Percentiles rank a stretch among this genome's conserved stretches.
Conservation (phyloP, 2,329 filamentous ascomycete species). For the Monilinia vaccinii-corymbosi region DNA sequence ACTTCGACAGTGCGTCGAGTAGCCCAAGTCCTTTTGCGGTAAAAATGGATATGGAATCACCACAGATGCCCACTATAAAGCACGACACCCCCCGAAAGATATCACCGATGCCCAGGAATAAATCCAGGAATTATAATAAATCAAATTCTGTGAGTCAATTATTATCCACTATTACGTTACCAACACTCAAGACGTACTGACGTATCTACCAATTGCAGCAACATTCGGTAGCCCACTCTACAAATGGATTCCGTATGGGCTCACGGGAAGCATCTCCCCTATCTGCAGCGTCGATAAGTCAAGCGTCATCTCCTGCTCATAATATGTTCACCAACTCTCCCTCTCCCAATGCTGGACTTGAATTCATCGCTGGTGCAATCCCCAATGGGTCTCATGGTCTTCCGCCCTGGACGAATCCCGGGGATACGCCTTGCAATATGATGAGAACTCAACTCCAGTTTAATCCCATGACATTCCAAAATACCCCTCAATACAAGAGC, state of each 20-base stretch:
- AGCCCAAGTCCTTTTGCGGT: slow-evolving; percentile 39
- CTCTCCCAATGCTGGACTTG: slow-evolving; percentile 35
- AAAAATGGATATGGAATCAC: slow-evolving; percentile 33
- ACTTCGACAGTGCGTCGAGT: slow-evolving; percentile 50
- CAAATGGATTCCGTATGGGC: slow-evolving; percentile 39
- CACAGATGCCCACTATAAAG: slow-evolving; percentile 35
- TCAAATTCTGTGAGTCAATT: slow-evolving; percentile 34
- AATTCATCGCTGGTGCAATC: slow-evolving; percentile 32
- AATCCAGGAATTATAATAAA: slow-evolving; percentile 32
- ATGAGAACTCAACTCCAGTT: slow-evolving; percentile 13
- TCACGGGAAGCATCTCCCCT: slow-evolving; percentile 48
- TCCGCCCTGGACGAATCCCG: slow-evolving; percentile 30
- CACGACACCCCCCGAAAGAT: slow-evolving; percentile 27
- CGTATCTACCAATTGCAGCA: slow-evolving; percentile 35
- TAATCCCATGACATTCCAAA: slow-evolving; percentile 15
- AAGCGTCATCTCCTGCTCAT: slow-evolving; percentile 42
- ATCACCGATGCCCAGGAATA: slow-evolving; percentile 22
- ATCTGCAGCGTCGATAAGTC: slow-evolving; percentile 42
- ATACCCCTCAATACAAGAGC: slow-evolving; percentile 17
- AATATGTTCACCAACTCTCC: slow-evolving; percentile 35
- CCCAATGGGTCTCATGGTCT: slow-evolving; percentile 19
- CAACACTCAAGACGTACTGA: neutral
- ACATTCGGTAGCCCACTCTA: slow-evolving; percentile 42
- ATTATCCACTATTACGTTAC: neutral
- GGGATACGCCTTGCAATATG: slow-evolving; percentile 16